Conservation (phyloP, 1,139 yeast genomes). For the Meyerozyma smithsonii region DNA sequence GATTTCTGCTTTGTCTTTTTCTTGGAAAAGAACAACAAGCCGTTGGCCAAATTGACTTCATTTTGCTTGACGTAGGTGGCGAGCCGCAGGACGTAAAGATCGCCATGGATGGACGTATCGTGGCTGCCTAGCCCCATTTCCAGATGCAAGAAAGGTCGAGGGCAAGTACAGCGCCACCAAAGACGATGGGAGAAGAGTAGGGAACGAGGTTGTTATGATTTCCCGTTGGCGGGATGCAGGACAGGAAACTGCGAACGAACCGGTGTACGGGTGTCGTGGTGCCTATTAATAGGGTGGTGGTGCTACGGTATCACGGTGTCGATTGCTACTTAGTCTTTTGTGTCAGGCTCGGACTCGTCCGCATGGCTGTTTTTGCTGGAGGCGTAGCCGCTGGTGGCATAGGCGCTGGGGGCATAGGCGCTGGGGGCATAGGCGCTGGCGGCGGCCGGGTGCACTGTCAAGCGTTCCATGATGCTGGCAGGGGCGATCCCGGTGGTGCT, state of each 20-base stretch:
- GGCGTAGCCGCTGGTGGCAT: constrained; percentile 20
- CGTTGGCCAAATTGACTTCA: constrained; percentile 44
- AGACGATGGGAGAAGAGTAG: not conserved
- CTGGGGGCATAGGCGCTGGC: constrained; percentile 14
- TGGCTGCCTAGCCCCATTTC: constrained; percentile 17
- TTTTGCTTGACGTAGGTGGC: constrained; percentile 38
- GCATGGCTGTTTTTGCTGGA: constrained; percentile 13
- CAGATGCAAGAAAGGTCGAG: constrained; percentile 5
- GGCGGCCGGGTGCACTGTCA: constrained; percentile 30
- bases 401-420: constrained; percentile 2
- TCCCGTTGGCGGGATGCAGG: too few species aligned
- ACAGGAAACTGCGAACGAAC: too few species aligned
- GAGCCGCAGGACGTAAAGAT: constrained; percentile 37
- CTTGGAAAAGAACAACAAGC: constrained; percentile 39
- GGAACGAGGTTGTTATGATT: constrained; percentile 4
- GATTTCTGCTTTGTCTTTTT: constrained; percentile 22
- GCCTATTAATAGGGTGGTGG: too few species aligned
- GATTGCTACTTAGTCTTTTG: not conserved
- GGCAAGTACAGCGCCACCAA: not conserved
- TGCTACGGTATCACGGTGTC: not conserved
- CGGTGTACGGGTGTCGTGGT: not conserved
- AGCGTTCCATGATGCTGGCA: constrained; percentile 55
- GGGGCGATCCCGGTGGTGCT: constrained; percentile 64
- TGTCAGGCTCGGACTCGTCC: not conserved
- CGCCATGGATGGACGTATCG: constrained; percentile 37